phyloP scores from a whole-genome alignment of 2,329 filamentous ascomycete species.

The Dryadomyces sulphureus region DNA sequence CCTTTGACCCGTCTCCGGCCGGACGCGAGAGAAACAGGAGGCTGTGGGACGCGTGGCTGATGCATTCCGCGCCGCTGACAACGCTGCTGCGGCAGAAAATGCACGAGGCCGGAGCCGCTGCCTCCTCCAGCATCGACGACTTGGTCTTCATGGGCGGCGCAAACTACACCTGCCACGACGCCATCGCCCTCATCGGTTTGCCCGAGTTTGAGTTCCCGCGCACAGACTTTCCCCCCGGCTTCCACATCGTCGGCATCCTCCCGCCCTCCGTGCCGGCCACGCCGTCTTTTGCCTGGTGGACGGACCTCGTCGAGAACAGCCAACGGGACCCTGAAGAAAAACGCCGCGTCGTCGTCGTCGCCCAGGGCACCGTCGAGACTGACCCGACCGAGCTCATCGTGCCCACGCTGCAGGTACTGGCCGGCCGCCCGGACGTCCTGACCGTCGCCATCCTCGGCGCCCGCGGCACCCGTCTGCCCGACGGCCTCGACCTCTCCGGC shows the following conservation, averaged over 20 bases:
- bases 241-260: conserved; percentile 21
- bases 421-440: conserved; percentile 13
- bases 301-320: conserved; percentile 15
- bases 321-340: conserved; percentile 12
- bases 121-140: not conserved
- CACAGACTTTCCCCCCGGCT: conserved; percentile 20
- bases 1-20: conserved; percentile 16
- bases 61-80: conserved; percentile 13
- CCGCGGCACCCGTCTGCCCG: conserved; percentile 16
- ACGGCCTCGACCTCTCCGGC: conserved; percentile 9
- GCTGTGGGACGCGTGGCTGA: conserved; percentile 18
- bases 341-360: conserved; percentile 12
- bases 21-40: conserved; percentile 13
- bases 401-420: conserved; percentile 21
- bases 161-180: conserved; percentile 21
- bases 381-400: conserved; percentile 22
- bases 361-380: conserved; percentile 15
- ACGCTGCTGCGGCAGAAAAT: conserved; percentile 16
- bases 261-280: conserved; percentile 8
- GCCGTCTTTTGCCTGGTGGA: conserved; percentile 19
- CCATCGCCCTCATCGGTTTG: conserved; percentile 22
- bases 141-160: conserved; percentile 17
- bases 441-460: conserved; percentile 22
- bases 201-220: conserved; percentile 23
- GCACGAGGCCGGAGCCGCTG: conserved; percentile 15